Conservation (phyloP, 768 basidiomycete species). For the Boletus reticulatus region DNA sequence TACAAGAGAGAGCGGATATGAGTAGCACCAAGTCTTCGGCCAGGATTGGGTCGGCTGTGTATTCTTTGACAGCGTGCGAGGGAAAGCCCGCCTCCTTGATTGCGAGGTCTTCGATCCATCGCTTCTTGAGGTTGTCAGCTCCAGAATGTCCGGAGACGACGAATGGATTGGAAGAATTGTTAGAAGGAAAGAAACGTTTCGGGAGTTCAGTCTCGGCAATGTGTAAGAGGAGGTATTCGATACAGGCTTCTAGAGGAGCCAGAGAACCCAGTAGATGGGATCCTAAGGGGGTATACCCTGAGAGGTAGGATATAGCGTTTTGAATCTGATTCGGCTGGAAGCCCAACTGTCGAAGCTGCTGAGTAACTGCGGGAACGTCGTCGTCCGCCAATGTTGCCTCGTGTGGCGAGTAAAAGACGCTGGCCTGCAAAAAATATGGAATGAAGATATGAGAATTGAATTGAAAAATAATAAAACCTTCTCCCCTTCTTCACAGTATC, state of each 20-base stretch:
- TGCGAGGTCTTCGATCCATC: slow-evolving; percentile 81
- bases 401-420: slow-evolving; percentile 46
- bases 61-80: slow-evolving; percentile 59
- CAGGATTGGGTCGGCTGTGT: slow-evolving; percentile 36
- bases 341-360: slow-evolving; percentile 61
- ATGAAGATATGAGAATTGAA: background rate
- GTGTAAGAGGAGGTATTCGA: slow-evolving; percentile 82
- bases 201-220: slow-evolving; percentile 89
- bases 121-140: slow-evolving; percentile 57
- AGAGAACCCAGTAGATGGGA: slow-evolving; percentile 58
- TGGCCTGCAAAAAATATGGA: slow-evolving; percentile 37
- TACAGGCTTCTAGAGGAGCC: slow-evolving; percentile 70
- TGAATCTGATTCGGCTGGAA: slow-evolving; percentile 58
- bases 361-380: slow-evolving; percentile 40
- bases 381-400: slow-evolving; percentile 42
- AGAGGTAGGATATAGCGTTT: slow-evolving; percentile 55
- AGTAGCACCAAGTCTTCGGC: slow-evolving; percentile 54
- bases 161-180: slow-evolving; percentile 70
- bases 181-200: slow-evolving; percentile 57
- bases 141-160: slow-evolving; percentile 65
- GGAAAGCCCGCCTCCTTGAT: slow-evolving; percentile 87
- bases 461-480: background rate
- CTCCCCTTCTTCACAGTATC: slow-evolving; percentile 72
- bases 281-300: slow-evolving; percentile 54
- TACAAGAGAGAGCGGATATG: slow-evolving; percentile 50